Conservation (phyloP, 257 asterid genomes). For the Fraxinus pennsylvanica region DNA sequence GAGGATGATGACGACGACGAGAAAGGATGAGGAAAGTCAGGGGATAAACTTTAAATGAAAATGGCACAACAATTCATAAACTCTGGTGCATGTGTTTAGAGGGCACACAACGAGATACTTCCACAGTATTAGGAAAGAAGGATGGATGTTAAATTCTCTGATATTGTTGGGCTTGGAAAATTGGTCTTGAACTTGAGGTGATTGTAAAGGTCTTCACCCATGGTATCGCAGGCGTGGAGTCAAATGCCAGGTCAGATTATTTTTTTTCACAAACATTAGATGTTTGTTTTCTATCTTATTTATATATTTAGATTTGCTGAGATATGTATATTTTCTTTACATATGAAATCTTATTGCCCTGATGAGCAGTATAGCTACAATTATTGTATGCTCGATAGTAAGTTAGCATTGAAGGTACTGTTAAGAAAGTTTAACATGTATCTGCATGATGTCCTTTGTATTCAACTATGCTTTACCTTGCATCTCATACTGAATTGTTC, state of each 20-base stretch:
- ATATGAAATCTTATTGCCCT: too few relatives aligned
- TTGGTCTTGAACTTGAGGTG: too few relatives aligned
- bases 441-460: too few relatives aligned
- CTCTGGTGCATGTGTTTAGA: conserved; percentile 91
- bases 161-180: conserved; percentile 23
- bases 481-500: too few relatives aligned
- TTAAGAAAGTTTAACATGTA: too few relatives aligned
- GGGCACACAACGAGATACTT: conserved; percentile 58
- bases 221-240: conserved; percentile 1
- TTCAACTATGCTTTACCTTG: too few relatives aligned
- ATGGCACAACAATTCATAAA: conserved; percentile 78
- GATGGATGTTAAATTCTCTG: conserved; percentile 81
- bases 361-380: too few relatives aligned
- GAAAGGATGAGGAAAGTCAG: conserved; percentile 62
- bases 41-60: conserved; percentile 53
- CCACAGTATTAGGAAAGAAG: conserved; percentile 85
- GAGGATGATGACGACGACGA: conserved; percentile 29
- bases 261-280: too few relatives aligned
- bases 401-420: too few relatives aligned
- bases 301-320: conserved; percentile 10
- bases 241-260: too few relatives aligned
- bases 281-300: conserved; percentile 13
- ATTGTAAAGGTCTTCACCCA: too few relatives aligned
- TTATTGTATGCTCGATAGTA: too few relatives aligned
- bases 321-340: neutral